phyloP scores from a whole-genome alignment of 2,329 filamentous ascomycete genomes.

The Penicillium sp. region DNA sequence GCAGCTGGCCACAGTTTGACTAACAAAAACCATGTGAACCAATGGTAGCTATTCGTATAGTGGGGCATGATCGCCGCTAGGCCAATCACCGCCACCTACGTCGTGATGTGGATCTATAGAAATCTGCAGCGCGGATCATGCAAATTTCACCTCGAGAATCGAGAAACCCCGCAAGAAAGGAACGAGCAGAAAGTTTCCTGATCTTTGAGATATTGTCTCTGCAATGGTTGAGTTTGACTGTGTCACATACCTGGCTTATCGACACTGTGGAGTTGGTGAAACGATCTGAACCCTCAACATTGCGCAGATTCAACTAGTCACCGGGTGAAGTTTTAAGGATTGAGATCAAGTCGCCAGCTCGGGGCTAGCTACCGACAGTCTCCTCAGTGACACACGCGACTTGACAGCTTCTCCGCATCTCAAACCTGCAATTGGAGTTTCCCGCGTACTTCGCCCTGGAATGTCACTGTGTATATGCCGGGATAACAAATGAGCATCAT shows the following conservation, averaged over 20 bases:
- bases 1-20: slow-evolving; percentile 1
- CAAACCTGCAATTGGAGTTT: neutral
- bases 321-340: neutral
- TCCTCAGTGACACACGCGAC: neutral
- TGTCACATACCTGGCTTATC: neutral
- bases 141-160: slow-evolving; percentile 8
- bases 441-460: neutral
- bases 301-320: neutral
- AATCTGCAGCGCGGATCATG: slow-evolving; percentile 13
- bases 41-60: neutral
- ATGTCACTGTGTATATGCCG: neutral
- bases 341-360: neutral
- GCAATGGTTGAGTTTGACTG: neutral
- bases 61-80: neutral
- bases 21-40: neutral
- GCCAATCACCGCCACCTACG: slow-evolving; percentile 9
- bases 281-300: neutral
- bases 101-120: slow-evolving; percentile 11
- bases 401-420: neutral
- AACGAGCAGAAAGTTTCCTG: neutral
- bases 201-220: neutral
- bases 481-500: neutral
- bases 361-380: neutral
- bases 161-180: slow-evolving; percentile 7
- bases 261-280: neutral